phyloP scores from a whole-genome alignment of 2,329 filamentous ascomycete genomes.

The Rutstroemia sydowiana region DNA sequence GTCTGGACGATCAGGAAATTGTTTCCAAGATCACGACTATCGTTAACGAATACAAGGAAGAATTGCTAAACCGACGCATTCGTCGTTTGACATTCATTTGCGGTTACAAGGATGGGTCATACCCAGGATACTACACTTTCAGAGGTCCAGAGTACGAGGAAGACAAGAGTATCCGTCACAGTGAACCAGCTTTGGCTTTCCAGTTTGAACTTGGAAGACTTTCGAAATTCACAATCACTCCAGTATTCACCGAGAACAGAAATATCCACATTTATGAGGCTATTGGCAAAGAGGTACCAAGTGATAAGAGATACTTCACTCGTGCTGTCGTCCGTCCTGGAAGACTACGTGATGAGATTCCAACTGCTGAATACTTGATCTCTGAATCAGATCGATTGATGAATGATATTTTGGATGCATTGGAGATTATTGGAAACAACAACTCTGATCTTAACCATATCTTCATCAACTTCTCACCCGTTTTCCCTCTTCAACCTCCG shows the following conservation, averaged over 20 bases:
- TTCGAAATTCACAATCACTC: constrained; percentile 95
- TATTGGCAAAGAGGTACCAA: constrained; percentile 86
- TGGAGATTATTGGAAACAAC: constrained; percentile 98
- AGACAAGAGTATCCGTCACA: constrained; percentile 94
- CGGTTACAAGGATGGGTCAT: constrained; percentile 86
- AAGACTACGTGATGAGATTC: constrained; percentile 91
- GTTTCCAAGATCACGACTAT: constrained; percentile 68
- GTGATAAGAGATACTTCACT: constrained; percentile 97
- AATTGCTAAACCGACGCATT: constrained; percentile 72
- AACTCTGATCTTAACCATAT: constrained; percentile 99
- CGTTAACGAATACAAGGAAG: constrained; percentile 73
- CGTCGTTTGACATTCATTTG: constrained; percentile 95
- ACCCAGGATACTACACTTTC: constrained; percentile 98
- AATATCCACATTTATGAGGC: constrained; percentile 99
- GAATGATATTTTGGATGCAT: constrained; percentile 93
- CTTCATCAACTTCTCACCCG: constrained; percentile 98
- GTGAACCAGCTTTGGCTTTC: constrained; percentile 93
- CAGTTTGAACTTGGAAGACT: constrained; percentile 93
- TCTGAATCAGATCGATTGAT: constrained; percentile 94
- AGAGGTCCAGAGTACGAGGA: constrained; percentile 83
- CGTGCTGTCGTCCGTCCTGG: constrained; percentile 92
- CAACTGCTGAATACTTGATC: constrained; percentile 96
- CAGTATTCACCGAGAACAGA: constrained; percentile 97
- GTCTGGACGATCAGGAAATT: constrained; percentile 72
- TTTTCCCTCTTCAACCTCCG: constrained; percentile 83